Evolutionary conservation across 768 basidiomycete genomes (phyloP), one percentile per base, ranked within the genome.

Genomic region (Butyriboletus loyo): DNA sequence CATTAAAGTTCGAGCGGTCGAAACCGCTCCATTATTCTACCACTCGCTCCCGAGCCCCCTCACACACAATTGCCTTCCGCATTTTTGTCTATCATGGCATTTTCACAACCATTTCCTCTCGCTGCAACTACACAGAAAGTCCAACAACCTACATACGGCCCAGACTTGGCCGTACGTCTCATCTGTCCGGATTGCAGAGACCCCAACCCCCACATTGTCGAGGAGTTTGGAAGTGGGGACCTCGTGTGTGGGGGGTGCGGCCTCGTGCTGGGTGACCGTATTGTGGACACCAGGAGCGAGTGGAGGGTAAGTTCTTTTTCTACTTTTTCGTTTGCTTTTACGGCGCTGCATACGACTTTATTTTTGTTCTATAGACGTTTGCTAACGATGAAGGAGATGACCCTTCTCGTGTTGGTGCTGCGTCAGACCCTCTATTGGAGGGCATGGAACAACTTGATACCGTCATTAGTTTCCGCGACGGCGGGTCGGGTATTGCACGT

Each of bases 371-470:
- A n/a, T 75, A 98, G 90, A 98, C 97, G 55, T 99, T 99, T 72
- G 97, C 97, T 59, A 97, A 98, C 68, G 96, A 98, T 64, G 97
- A 99, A 77, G 95, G 96, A 56, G 96, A 98, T 69, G 97, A 99
- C 70, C 97, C 97, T 57, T 98, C 97, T 60, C 97, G 97, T 88
- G 97, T 99, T 61, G 97, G 97, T 75, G 94, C 92, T 49, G 93
- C 94, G 39, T 84, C 87, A 19, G 93, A 98, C 71, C 92, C 95
- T 28, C 75, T 95, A 38, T 79, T 98, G 75, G 93, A 98, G 69
- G 94, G 93, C 35, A 87, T 92, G 63, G 95, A 97, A 65, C 90
- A 96, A 69, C 81, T 98, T 42, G 89, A 94, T 63, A 98, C 97
- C 31, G 82, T 92, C 51, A 98, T 98, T 70, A 91, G 91, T 60